A percentile compares a stretch with the other conserved stretches of the same genome.
phyloP scores from a whole-genome alignment of 2,329 filamentous ascomycete genomes.

The Bipolaris gigantea region DNA sequence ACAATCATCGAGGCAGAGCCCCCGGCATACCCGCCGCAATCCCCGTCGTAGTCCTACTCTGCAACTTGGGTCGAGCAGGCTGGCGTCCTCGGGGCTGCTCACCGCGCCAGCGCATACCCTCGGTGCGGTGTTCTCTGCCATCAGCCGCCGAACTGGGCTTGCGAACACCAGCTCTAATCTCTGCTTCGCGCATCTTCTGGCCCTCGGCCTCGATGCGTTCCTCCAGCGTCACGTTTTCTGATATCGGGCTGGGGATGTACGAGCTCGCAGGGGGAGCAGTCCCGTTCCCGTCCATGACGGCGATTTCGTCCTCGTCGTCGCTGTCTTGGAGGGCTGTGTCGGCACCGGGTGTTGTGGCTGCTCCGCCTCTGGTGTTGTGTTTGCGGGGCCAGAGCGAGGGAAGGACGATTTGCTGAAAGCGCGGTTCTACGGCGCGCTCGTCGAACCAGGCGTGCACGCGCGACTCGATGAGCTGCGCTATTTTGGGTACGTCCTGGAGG shows the following conservation, averaged over 20 bases:
- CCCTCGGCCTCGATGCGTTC: constrained; percentile 42
- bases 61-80: constrained; percentile 16
- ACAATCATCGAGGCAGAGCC: constrained; percentile 29
- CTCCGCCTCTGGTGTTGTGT: constrained; percentile 76
- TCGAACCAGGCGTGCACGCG: constrained; percentile 86
- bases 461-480: constrained; percentile 79
- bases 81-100: constrained; percentile 12
- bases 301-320: constrained; percentile 18
- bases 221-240: constrained; percentile 29
- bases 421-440: constrained; percentile 80
- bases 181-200: constrained; percentile 42
- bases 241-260: constrained; percentile 13
- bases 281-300: constrained; percentile 16
- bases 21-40: constrained; percentile 38
- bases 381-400: constrained; percentile 83
- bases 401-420: constrained; percentile 83
- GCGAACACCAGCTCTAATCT: constrained; percentile 38
- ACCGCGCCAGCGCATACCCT: constrained; percentile 36
- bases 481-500: constrained; percentile 84
- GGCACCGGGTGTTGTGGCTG: constrained; percentile 56
- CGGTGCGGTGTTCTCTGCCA: constrained; percentile 12
- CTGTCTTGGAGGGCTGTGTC: constrained; percentile 41
- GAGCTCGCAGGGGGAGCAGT: constrained; percentile 7
- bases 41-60: constrained; percentile 20
- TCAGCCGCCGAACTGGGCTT: constrained; percentile 8